phyloP scores from a whole-genome alignment of 2,329 filamentous ascomycete species.

The Rhinocladiella similis region DNA sequence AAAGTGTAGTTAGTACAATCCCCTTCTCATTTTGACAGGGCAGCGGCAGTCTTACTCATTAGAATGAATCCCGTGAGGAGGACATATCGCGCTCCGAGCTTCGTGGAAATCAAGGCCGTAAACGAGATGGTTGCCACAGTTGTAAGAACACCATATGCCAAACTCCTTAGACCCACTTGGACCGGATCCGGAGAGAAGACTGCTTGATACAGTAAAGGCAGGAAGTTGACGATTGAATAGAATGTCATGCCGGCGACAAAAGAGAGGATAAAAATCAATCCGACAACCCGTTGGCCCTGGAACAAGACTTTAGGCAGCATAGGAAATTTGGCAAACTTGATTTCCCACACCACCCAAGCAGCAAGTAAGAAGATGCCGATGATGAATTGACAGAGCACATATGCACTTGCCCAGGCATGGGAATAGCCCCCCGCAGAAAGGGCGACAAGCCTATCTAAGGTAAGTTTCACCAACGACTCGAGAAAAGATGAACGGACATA shows the following conservation, averaged over 20 bases:
- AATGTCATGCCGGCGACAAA: conserved; percentile 62
- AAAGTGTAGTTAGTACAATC: conserved; percentile 32
- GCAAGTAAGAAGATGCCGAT: conserved; percentile 33
- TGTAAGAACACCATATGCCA: conserved; percentile 33
- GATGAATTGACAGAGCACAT: conserved; percentile 7
- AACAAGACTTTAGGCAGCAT: conserved; percentile 46
- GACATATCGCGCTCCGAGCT: neutral
- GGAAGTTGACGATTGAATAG: conserved; percentile 57
- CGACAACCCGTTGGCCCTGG: conserved; percentile 50
- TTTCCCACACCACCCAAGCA: conserved; percentile 47
- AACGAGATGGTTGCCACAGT: conserved; percentile 57
- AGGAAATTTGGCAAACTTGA: conserved; percentile 45
- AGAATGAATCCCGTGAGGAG: conserved; percentile 1
- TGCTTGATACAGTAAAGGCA: conserved; percentile 64
- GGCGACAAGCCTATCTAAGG: conserved; percentile 4
- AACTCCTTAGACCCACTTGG: conserved; percentile 61
- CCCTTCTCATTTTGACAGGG: no score
- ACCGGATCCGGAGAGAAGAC: conserved; percentile 65
- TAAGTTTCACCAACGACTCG: neutral
- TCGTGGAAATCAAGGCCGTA: conserved; percentile 50
- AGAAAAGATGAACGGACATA: neutral
- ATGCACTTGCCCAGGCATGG: conserved; percentile 28
- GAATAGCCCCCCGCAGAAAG: conserved; percentile 6
- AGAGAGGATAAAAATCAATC: conserved; percentile 56
- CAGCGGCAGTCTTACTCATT: conserved; percentile 10